A percentile compares a stretch with the other conserved stretches of the same genome.
phyloP scores from a whole-genome alignment of 1,284 basidiomycete species.

The Trametes polyzona region DNA sequence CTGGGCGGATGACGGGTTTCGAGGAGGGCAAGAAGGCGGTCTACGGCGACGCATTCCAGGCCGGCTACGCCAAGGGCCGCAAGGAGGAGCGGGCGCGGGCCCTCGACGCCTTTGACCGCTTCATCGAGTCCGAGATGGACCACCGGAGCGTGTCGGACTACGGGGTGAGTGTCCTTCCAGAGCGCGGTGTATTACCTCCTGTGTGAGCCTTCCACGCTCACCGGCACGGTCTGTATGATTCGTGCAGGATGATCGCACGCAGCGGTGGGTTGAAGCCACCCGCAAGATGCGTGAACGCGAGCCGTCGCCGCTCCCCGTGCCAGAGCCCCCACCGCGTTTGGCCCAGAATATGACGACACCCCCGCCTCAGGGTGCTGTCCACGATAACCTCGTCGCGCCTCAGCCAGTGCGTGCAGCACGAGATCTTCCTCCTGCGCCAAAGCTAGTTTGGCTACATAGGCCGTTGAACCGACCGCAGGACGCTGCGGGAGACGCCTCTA shows the following conservation, averaged over 20 bases:
- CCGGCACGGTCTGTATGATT: not conserved
- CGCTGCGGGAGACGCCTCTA: not conserved
- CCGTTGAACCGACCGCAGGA: constrained; percentile 25
- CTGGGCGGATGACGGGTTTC: constrained; percentile 46
- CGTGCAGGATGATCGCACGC: constrained; percentile 31
- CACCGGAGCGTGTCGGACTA: constrained; percentile 34
- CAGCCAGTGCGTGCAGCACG: constrained; percentile 17
- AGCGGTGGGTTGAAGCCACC: constrained; percentile 35
- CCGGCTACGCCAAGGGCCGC: constrained; percentile 48
- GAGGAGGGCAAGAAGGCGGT: constrained; percentile 46
- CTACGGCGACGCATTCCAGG: constrained; percentile 43
- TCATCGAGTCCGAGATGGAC: constrained; percentile 50
- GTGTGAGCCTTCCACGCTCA: not conserved
- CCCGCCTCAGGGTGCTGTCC: not conserved
- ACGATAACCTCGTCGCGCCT: constrained; percentile 17
- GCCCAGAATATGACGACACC: constrained; percentile 4
- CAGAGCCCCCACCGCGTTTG: not conserved
- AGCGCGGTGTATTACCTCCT: not conserved
- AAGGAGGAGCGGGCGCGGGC: constrained; percentile 55
- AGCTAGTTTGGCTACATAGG: constrained; percentile 35
- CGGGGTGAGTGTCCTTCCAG: constrained; percentile 14
- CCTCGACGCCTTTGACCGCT: constrained; percentile 56
- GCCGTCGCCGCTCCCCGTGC: constrained; percentile 12
- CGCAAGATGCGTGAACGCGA: constrained; percentile 27
- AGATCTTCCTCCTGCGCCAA: constrained; percentile 26